Conservation (phyloP, 2,329 filamentous ascomycete genomes). For the Sclerotinia sclerotiorum region DNA sequence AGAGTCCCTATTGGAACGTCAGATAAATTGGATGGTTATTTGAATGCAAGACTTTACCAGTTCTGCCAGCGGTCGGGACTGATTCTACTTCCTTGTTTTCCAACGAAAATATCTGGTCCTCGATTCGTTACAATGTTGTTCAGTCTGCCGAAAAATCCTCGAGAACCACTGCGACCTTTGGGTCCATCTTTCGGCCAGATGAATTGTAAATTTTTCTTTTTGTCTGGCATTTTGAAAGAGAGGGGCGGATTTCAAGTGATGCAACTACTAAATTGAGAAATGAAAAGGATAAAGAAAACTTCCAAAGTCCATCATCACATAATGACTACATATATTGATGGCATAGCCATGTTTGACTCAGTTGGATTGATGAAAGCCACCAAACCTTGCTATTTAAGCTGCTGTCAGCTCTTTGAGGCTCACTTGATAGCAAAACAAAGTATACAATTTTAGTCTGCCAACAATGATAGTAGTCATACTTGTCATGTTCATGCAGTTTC, state of each 20-base stretch:
- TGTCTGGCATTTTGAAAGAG: slow-evolving; percentile 7
- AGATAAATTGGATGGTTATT: neutral
- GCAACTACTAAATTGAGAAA: neutral
- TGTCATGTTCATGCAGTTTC: neutral
- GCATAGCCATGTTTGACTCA: neutral
- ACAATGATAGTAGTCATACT: slow-evolving; percentile 5
- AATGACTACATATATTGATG: slow-evolving; percentile 14
- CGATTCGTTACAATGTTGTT: slow-evolving; percentile 43
- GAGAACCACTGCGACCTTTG: slow-evolving; percentile 29
- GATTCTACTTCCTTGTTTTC: slow-evolving; percentile 29
- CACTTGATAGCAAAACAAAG: neutral
- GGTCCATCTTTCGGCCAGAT: slow-evolving; percentile 39
- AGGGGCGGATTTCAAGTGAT: neutral
- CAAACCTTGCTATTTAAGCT: neutral
- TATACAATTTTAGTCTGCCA: neutral
- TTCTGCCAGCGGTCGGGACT: slow-evolving; percentile 37
- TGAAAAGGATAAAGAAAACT: neutral
- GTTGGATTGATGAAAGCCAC: neutral
- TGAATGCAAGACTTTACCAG: slow-evolving; percentile 29
- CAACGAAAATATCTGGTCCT: slow-evolving; percentile 46
- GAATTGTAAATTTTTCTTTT: slow-evolving; percentile 28
- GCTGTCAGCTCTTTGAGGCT: neutral
- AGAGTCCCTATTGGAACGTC: slow-evolving; percentile 35
- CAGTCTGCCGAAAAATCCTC: slow-evolving; percentile 38
- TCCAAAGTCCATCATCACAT: neutral